Evolutionary conservation across 345 rosid genomes (phyloP), one percentile per base, ranked within the genome.

Genomic region (Abelmoschus esculentus): DNA sequence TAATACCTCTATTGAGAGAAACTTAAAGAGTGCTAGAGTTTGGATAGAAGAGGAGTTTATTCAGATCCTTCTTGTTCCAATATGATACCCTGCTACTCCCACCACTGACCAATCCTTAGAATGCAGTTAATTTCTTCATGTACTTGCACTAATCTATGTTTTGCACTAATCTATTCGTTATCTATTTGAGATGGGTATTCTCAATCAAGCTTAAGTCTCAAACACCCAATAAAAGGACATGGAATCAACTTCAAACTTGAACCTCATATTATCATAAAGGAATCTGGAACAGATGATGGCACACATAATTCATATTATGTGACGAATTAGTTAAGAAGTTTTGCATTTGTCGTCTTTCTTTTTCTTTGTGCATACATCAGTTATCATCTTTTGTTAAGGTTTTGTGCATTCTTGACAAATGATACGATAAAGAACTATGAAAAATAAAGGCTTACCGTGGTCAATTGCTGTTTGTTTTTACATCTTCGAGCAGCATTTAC

Each of bases 401-500:
- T 64, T 44, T 66, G 13, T 47, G 40, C 12, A 46, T 64, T 61
- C 13, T 14, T 47, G 19, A 9, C 19, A 19, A 64, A 22, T 65
- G 69, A 11, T 46, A 46, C 13, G 69, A 46, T 22, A 22, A 22
- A 22, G 26, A 22, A 64, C 36, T 40, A 52, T 19, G 42, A 34
- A 11, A 61, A 66, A 26, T 9, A 1, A 67, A 12, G 47, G 38
- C 66, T 52, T 26, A 46, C 42, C 5, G 10, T 40, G 3, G 6
- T 52, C 22, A 31, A 31, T 31, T 4, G 32, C 61, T 61, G 19
- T 68, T 6, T 19, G n/a, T 66, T 2, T 52, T 29, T 47, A 7
- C 50, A 53, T 71, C 17, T 42, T 26, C 38, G 59, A 9, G 69
- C 91, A 90, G 96, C 86, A 78, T 75, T 78, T 85, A 76, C 90